Evolutionary conservation across 768 basidiomycete species (phyloP).

Genomic region (Dioszegia aurantiaca): DNA sequence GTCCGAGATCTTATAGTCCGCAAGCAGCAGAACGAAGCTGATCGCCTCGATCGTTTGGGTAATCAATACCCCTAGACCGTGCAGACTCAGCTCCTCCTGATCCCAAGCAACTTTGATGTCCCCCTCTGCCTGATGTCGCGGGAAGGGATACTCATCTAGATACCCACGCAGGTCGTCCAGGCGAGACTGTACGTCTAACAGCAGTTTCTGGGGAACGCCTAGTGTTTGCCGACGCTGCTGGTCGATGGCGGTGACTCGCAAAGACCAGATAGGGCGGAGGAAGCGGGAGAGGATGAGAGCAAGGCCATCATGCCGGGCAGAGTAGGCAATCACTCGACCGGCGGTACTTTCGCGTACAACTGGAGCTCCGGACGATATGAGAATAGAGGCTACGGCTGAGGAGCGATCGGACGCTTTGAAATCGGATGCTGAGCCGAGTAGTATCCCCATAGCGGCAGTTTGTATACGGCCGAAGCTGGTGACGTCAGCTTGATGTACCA

Average conservation of each 20-base stretch:
- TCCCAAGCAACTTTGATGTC: constrained; percentile 47
- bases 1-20: constrained; percentile 84
- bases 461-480: constrained; percentile 40
- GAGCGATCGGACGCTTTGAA: constrained; percentile 28
- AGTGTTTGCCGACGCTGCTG: constrained; percentile 56
- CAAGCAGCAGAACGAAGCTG: constrained; percentile 85
- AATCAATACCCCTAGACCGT: constrained; percentile 58
- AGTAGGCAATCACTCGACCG: constrained; percentile 59
- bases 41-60: constrained; percentile 87
- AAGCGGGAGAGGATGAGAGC: constrained; percentile 81
- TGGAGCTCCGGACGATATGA: constrained; percentile 30
- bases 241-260: constrained; percentile 61
- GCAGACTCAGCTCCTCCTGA: constrained; percentile 46
- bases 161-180: constrained; percentile 35
- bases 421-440: constrained; percentile 25
- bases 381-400: constrained; percentile 27
- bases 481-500: constrained; percentile 2
- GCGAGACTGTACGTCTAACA: constrained; percentile 28
- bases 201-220: constrained; percentile 21
- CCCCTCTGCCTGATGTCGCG: constrained; percentile 38
- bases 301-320: constrained; percentile 83
- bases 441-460: constrained; percentile 36
- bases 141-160: constrained; percentile 41
- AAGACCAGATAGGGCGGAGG: constrained; percentile 81
- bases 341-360: constrained; percentile 53